Percentiles rank a stretch among this genome's conserved stretches.
phyloP scores from a whole-genome alignment of 1,284 basidiomycete species.

The Malassezia nana region DNA sequence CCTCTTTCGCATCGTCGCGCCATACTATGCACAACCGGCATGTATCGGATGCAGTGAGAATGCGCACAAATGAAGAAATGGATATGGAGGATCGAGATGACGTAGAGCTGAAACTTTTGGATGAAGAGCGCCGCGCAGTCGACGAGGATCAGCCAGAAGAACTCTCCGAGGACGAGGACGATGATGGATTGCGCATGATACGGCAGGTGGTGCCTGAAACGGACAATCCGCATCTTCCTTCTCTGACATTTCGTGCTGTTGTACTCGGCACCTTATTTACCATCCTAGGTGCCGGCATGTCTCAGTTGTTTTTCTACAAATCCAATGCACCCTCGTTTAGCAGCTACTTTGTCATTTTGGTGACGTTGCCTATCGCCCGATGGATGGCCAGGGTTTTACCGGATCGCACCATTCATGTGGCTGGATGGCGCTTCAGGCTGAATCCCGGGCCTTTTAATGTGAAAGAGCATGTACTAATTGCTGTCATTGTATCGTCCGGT shows the following conservation, averaged over 20 bases:
- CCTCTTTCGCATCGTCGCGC: background rate
- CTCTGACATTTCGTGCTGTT: constrained; percentile 53
- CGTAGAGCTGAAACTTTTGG: constrained; percentile 7
- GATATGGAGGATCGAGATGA: background rate
- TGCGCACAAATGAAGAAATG: background rate
- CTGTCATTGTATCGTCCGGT: constrained; percentile 52
- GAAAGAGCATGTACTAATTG: constrained; percentile 50
- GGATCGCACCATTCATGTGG: constrained; percentile 37
- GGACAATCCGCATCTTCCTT: constrained; percentile 54
- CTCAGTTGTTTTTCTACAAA: constrained; percentile 44
- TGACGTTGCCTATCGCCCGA: constrained; percentile 51
- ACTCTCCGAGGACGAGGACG: constrained; percentile 27
- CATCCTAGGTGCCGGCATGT: constrained; percentile 52
- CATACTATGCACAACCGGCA: background rate
- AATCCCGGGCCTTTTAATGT: constrained; percentile 53
- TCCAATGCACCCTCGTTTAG: constrained; percentile 51
- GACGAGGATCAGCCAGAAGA: background rate
- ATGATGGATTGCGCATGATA: constrained; percentile 35
- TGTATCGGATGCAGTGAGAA: background rate
- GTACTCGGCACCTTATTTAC: constrained; percentile 54
- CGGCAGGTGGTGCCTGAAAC: constrained; percentile 52
- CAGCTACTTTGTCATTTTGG: constrained; percentile 54
- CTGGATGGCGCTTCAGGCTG: constrained; percentile 44
- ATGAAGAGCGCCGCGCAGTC: background rate
- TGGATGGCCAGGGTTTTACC: constrained; percentile 46